Base-by-base conservation (phyloP, 768 basidiomycete species). In the Rhizopogon salebrosus region DNA sequence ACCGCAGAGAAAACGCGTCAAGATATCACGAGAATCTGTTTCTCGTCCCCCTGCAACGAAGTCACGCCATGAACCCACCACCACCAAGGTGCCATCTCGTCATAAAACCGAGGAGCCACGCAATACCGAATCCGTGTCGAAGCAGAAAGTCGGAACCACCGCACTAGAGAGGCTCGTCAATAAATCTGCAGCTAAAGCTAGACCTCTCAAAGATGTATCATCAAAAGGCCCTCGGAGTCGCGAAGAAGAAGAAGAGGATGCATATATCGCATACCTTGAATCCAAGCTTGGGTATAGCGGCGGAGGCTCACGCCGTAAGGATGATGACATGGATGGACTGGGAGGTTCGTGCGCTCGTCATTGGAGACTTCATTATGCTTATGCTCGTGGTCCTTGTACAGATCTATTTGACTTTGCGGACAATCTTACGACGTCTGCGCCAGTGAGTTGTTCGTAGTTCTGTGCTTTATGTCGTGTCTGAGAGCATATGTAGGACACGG, bases 231-330 rank as follows among this genome's bases (percentile, higher is more conserved):
- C 70, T 23, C 72, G 67, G 23, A 67, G 68, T 6, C 72, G 64
- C 29, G 69, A 71, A 52, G 80, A 90, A 55, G 69, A 75, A 27
- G 78, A 87, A 31, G 95, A 98, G 60, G 93, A 95, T 61, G 77
- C 79, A 0, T 92, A 95, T 63, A 97, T 98, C 40, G 78, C 83
- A 0, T 85, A 88, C 69, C 71, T 97, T 10, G 95, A 98, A 66
- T 73, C 78, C 0, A 87, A 85, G 65, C 77, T 97, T 16, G 84
- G 89, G 3, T 74, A 84, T 40, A 10, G 60, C 48, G 66, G 34
- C 71, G 77, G 53, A 63, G 71, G 41, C 67, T 73, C 52, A 70
- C 76, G 77, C 56, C 77, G 66, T 16, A 74, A 69, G 23, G 72
- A 69, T 0, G 64, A 76, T 31, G 85, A 83, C 36, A 82, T 81